Base-by-base conservation (phyloP, 2,329 filamentous ascomycete genomes). In the Colletotrichum tropicale region DNA sequence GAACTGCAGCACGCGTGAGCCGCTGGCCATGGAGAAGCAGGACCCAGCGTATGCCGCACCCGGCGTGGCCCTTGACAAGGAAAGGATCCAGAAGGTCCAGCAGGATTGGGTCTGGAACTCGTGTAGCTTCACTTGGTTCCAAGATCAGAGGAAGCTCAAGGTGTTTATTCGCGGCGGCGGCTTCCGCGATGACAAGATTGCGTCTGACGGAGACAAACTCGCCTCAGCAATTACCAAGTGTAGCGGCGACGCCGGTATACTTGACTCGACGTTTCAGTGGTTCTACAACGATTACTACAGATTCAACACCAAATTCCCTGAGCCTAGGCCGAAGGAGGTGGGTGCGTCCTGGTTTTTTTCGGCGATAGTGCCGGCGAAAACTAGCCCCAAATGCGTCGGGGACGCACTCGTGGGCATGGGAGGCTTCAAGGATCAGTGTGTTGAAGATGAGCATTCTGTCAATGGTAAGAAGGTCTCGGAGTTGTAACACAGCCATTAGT, bases 1-100 rank as follows among this genome's bases (percentile, higher is more conserved):
- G 16, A 64, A 78, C 77, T 78, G 77, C 77, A 48, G 62, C 16
- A 78, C 77, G 21, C 77, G 77, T 34, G 61, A 36, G 64, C 77
- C 77, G 21, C 77, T 78, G 18, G 64, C 61, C n/a, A 73, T 70
- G 38, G 68, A 77, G 16, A 38, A 62, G 65, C 77, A 78, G 66
- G 75, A 78, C 38, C 69, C 72, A 7, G 62, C 71, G 6, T 78
- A 78, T 68, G 30, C 66, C 24, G 43, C 66, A 34, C 77, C 77
- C 16, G 75, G 66, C 16, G 77, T 78, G 15, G 52, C 71, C n/a
- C 64, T 78, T 7, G 64, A 75, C 9, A 66, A 60, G 6, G 48
- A 55, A 18, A 32, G 8, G 2, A 18, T 48, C 12, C 18, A 61
- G 55, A 28, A 34, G 9, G 8, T 70, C 9, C 38, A 68, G 61